Evolutionary conservation across 495 filamentous ascomycete species (phyloP).

Genomic region (Lophiotrema nucula): DNA sequence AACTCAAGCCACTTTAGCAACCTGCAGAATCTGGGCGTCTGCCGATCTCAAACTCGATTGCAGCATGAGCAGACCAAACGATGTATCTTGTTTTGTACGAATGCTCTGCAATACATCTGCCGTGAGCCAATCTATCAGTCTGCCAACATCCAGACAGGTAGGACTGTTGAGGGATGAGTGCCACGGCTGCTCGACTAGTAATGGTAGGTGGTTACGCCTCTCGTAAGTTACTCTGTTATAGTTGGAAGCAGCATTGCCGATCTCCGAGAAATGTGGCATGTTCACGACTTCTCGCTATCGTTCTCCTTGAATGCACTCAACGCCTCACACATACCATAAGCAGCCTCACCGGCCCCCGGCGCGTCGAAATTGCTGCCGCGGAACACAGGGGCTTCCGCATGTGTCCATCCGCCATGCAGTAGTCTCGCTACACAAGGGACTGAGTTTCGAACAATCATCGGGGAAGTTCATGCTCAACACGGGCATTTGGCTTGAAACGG

Average conservation of each 20-base stretch:
- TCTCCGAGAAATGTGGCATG: too few relatives aligned
- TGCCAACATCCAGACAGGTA: neutral
- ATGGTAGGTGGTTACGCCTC: conserved; percentile 1
- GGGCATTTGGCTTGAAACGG: too few relatives aligned
- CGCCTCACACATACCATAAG: too few relatives aligned
- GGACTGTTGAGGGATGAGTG: conserved; percentile 11
- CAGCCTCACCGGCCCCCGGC: neutral
- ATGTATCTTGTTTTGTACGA: neutral
- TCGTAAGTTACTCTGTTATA: neutral
- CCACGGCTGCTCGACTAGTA: neutral
- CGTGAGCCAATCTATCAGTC: conserved; percentile 11
- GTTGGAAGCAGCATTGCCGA: too few relatives aligned
- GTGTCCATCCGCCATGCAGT: neutral
- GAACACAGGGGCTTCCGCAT: neutral
- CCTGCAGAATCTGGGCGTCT: conserved; percentile 21
- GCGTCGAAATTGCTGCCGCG: neutral
- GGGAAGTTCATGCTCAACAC: too few relatives aligned
- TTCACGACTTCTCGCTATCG: too few relatives aligned
- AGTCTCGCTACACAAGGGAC: neutral
- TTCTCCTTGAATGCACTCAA: too few relatives aligned
- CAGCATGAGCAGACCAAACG: too few relatives aligned
- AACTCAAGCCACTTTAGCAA: conserved; percentile 11
- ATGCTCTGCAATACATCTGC: conserved; percentile 1
- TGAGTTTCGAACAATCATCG: neutral
- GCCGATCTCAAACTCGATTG: neutral